Conservation (phyloP, 2,329 filamentous ascomycete species). For the Botryotinia narcissicola region DNA sequence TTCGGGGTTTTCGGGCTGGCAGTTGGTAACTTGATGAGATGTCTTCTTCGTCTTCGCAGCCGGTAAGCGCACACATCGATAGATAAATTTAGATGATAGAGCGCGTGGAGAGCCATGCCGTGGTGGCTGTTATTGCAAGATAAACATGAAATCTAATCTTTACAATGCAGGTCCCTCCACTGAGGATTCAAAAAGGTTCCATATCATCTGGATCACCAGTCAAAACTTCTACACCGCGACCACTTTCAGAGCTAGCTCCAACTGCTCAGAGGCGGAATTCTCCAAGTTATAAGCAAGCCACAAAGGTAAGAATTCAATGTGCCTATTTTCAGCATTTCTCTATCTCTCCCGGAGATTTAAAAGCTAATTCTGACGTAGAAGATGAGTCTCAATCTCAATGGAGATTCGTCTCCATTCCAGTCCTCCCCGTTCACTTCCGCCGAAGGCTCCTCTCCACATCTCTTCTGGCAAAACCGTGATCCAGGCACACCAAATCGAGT, state of each 20-base stretch:
- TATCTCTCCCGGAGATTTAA: constrained; percentile 30
- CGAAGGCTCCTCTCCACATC: constrained; percentile 67
- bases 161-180: constrained; percentile 61
- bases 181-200: constrained; percentile 74
- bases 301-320: constrained; percentile 56
- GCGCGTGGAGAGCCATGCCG: background rate
- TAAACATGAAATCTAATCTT: constrained; percentile 14
- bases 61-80: constrained; percentile 26
- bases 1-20: background rate
- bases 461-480: constrained; percentile 84
- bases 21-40: constrained; percentile 24
- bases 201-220: constrained; percentile 54
- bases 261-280: constrained; percentile 87
- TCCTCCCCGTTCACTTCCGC: constrained; percentile 69
- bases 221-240: constrained; percentile 66
- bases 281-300: constrained; percentile 77
- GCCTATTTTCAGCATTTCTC: constrained; percentile 24
- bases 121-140: background rate
- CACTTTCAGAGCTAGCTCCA: constrained; percentile 85
- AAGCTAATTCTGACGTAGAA: constrained; percentile 50
- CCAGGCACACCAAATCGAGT: constrained; percentile 64
- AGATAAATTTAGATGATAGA: background rate
- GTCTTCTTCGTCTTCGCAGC: constrained; percentile 33
- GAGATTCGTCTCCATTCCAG: constrained; percentile 80
- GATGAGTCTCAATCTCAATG: constrained; percentile 55